Evolutionary conservation across 2,329 filamentous ascomycete genomes (phyloP), one percentile per base, ranked within the genome.

Genomic region (Pseudocercospora ulei): DNA sequence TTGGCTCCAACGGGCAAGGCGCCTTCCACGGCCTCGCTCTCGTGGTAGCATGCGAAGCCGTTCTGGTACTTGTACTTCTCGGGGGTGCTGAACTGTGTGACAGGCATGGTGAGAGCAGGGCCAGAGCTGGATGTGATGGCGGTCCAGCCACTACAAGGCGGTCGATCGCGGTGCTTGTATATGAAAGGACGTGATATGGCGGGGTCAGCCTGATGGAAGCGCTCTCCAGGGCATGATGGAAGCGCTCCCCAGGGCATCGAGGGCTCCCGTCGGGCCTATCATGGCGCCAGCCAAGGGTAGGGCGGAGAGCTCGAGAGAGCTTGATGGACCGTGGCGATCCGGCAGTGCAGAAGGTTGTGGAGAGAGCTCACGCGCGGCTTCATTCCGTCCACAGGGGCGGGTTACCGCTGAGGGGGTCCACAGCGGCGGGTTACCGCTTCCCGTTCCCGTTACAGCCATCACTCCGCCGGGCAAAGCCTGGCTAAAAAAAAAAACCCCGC

Each of bases 11-110:
- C 57, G 5, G 85, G 83, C 3, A 88, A 68, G 3, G 84, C 78
- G 11, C 78, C 80, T 9, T 77, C 68, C 39, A 88, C 67, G 28
- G 83, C 82, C 67, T 90, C 83, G 27, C 80, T 76, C 80, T 88
- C 80, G 60, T 85, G 74, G 58, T 87, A 79, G 31, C 71, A 76
- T 60, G 73, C 72, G 66, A 90, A 87, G 60, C 83, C 83, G 66
- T 77, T 82, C 56, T 78, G 78, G 62, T 90, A 90, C 42, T 67
- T 69, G 67, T 90, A 90, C 49, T 74, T 78, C 58, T 82, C 78
- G 24, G 71, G 67, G 43, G 72, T 68, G 31, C 61, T 67, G 65
- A 82, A 81, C 9, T 72, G 62, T 19, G 76, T 79, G 55, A 71
- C 68, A 49, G 78, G 77, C 78, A 82, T 82, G 26, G 46, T 62